Percentiles rank a stretch among this genome's conserved stretches.
Evolutionary conservation across 768 basidiomycete genomes (phyloP).

Genomic region (Pleurotus ostreatus): DNA sequence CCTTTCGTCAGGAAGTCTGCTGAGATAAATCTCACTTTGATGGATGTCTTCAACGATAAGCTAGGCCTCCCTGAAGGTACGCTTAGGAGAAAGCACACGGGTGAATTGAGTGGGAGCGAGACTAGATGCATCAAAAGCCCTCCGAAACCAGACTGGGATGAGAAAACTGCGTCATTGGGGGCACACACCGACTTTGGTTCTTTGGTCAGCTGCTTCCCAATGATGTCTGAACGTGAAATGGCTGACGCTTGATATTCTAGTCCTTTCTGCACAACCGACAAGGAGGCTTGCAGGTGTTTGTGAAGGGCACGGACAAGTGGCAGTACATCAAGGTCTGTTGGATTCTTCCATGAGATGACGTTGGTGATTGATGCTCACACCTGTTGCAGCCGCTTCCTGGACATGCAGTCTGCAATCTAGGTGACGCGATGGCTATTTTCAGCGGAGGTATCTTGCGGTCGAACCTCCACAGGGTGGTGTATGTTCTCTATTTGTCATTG

Average conservation of each 20-base stretch:
- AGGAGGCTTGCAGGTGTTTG: slow-evolving; percentile 67
- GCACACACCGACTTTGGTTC: slow-evolving; percentile 74
- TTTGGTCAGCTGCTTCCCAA: slow-evolving; percentile 36
- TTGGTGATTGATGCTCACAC: slow-evolving; percentile 17
- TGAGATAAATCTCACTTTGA: slow-evolving; percentile 47
- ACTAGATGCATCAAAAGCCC: slow-evolving; percentile 50
- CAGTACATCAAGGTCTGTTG: slow-evolving; percentile 59
- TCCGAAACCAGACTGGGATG: slow-evolving; percentile 30
- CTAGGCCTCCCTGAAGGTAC: slow-evolving; percentile 50
- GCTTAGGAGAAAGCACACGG: slow-evolving; percentile 37
- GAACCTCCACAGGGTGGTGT: slow-evolving; percentile 62
- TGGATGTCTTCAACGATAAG: slow-evolving; percentile 53
- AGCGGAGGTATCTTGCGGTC: slow-evolving; percentile 63
- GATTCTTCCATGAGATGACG: background rate
- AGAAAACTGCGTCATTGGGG: slow-evolving; percentile 39
- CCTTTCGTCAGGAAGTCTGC: slow-evolving; percentile 59
- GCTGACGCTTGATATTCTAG: slow-evolving; percentile 35
- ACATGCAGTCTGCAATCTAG: slow-evolving; percentile 58
- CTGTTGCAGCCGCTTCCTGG: slow-evolving; percentile 49
- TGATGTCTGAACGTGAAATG: slow-evolving; percentile 25
- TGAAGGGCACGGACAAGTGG: slow-evolving; percentile 59
- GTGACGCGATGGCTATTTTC: slow-evolving; percentile 58
- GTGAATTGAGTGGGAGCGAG: slow-evolving; percentile 54
- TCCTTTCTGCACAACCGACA: slow-evolving; percentile 68
- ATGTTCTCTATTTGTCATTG: slow-evolving; percentile 16